A percentile compares a stretch with the other conserved stretches of the same genome.
These are phyloP conservation scores for Moniliella sp. DNA, from an alignment of 1,284 basidiomycete species.

Conservation along the genomic window DNA sequence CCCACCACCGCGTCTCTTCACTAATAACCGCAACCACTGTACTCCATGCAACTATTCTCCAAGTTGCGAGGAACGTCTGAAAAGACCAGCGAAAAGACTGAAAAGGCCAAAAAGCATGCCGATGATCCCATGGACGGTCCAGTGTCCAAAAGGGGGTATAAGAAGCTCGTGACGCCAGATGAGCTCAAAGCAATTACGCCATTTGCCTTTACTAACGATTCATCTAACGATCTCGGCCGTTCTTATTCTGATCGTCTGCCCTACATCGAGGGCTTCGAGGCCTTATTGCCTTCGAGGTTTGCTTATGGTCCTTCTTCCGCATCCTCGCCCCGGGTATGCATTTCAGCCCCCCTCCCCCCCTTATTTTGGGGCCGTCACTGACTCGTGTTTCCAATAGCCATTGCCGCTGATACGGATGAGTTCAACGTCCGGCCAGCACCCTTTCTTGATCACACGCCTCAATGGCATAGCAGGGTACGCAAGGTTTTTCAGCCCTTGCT, in stretches of 20 bases:
- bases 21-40: no score
- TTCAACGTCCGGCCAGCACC: conserved; percentile 10
- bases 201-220: conserved; percentile 4
- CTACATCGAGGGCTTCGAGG: conserved; percentile 15
- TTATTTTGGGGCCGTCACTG: background rate
- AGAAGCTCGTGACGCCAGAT: no score
- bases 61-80: no score
- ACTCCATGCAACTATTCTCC: no score
- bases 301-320: conserved; percentile 19
- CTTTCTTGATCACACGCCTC: conserved; percentile 4
- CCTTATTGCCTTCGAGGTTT: conserved; percentile 11
- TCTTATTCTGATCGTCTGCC: conserved; percentile 2
- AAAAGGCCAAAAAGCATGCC: no score
- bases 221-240: conserved; percentile 8
- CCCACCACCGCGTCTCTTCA: no score
- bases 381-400: conserved; percentile 3
- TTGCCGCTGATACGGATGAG: conserved; percentile 9
- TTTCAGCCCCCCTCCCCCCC: background rate
- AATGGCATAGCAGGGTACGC: conserved; percentile 10
- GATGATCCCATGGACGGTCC: no score
- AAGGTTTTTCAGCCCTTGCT: conserved; percentile 12
- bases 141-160: no score
- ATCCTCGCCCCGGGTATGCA: conserved; percentile 12
- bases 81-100: no score
- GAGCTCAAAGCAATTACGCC: conserved; percentile 7